A percentile compares a stretch with the other conserved stretches of the same genome.
These are phyloP conservation scores for Delphinella strobiligena DNA, from an alignment of 2,329 filamentous ascomycete species.

Conservation along the genomic window DNA sequence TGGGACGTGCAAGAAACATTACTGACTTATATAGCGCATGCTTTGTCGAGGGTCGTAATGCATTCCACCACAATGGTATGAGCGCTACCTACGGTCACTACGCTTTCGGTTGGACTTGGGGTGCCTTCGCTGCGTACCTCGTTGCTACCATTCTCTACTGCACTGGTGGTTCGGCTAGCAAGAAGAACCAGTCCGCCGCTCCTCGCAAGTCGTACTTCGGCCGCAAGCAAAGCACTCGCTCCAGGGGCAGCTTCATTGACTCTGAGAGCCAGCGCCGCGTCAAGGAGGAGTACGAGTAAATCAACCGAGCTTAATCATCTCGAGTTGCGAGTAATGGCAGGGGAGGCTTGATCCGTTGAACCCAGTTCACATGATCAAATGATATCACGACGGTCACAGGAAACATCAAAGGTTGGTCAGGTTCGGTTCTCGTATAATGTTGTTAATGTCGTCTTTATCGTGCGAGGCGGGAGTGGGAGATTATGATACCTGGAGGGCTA, in stretches of 20 bases:
- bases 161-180: slow-evolving; percentile 42
- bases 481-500: too few species aligned
- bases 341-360: too few species aligned
- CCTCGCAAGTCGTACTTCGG: slow-evolving; percentile 32
- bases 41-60: slow-evolving; percentile 58
- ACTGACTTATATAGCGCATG: slow-evolving; percentile 38
- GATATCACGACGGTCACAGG: too few species aligned
- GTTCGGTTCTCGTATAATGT: too few species aligned
- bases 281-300: slow-evolving; percentile 57
- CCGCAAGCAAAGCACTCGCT: slow-evolving; percentile 36
- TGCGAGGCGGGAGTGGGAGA: too few species aligned
- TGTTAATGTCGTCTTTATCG: too few species aligned
- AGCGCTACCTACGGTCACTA: slow-evolving; percentile 51
- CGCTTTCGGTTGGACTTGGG: slow-evolving; percentile 70
- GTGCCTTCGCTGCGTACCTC: slow-evolving; percentile 52
- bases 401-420: too few species aligned
- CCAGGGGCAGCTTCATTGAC: slow-evolving; percentile 42
- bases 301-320: too few species aligned
- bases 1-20: neutral
- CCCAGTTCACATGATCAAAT: too few species aligned
- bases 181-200: slow-evolving; percentile 25
- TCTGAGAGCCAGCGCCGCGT: slow-evolving; percentile 47
- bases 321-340: too few species aligned
- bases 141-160: slow-evolving; percentile 58
- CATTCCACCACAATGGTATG: slow-evolving; percentile 46